Conservation (phyloP, 257 asterid genomes). For the Vinca minor region DNA sequence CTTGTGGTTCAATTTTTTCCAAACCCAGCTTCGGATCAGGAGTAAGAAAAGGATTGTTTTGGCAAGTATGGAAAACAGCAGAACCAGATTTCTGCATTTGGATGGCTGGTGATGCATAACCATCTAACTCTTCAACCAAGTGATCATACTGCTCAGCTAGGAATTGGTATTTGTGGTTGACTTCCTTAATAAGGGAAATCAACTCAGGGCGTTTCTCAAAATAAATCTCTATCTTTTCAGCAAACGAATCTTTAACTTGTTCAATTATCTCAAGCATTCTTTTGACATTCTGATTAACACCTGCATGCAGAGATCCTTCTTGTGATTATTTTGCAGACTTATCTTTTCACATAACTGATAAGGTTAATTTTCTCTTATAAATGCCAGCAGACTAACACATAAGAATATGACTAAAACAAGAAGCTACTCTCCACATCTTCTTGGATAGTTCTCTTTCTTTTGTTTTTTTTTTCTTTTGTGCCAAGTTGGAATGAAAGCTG, state of each 20-base stretch:
- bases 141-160: constrained; percentile 40
- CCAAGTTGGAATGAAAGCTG: neutral
- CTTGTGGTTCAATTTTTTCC: constrained; percentile 28
- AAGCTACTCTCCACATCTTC: neutral
- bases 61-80: constrained; percentile 11
- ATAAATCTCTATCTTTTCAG: constrained; percentile 17
- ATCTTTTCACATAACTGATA: too few relatives aligned
- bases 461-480: too few relatives aligned
- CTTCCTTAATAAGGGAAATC: constrained; percentile 41
- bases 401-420: neutral
- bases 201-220: constrained; percentile 28
- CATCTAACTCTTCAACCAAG: constrained; percentile 20
- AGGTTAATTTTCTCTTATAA: neutral
- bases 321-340: neutral
- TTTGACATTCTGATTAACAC: constrained; percentile 38
- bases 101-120: constrained; percentile 5
- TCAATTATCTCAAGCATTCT: constrained; percentile 38
- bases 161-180: constrained; percentile 40
- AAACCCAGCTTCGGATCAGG: constrained; percentile 36
- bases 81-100: constrained; percentile 20
- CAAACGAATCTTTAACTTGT: constrained; percentile 19
- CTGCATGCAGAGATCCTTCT: constrained; percentile 29
- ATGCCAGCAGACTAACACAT: neutral
- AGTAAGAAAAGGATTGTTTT: constrained; percentile 28
- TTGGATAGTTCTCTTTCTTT: too few relatives aligned